These are phyloP conservation scores for Neospermospora avenae DNA, from an alignment of 2,329 filamentous ascomycete genomes.

Conservation along the genomic window DNA sequence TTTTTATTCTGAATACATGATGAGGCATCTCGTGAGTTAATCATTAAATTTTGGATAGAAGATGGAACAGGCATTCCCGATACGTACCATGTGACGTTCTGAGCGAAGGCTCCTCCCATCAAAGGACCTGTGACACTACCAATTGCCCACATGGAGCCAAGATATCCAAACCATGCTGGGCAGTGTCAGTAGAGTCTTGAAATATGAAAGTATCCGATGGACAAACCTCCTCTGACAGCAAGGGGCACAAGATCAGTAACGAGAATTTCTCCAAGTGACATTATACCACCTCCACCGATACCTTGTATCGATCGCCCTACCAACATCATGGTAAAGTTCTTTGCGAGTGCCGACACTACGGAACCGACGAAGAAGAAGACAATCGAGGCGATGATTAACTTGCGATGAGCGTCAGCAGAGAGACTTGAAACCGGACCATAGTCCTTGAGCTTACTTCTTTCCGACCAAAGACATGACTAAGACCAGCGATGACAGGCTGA, in stretches of 20 bases:
- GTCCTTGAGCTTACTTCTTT: constrained; percentile 26
- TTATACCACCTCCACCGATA: constrained; percentile 49
- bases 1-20: too few relatives aligned
- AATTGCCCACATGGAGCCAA: constrained; percentile 48
- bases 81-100: constrained; percentile 41
- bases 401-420: not conserved
- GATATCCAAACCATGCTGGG: constrained; percentile 32
- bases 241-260: constrained; percentile 46
- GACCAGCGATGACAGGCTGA: constrained; percentile 45
- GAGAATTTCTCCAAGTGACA: constrained; percentile 45
- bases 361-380: constrained; percentile 41
- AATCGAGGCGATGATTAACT: constrained; percentile 25
- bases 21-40: too few relatives aligned
- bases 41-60: too few relatives aligned
- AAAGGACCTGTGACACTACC: constrained; percentile 52
- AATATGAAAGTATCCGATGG: not conserved
- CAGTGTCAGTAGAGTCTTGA: not conserved
- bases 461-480: constrained; percentile 43
- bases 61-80: too few relatives aligned
- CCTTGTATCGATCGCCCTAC: constrained; percentile 45
- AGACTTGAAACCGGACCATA: constrained; percentile 2
- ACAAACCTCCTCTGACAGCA: constrained; percentile 38
- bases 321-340: constrained; percentile 38
- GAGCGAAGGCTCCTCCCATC: constrained; percentile 51
- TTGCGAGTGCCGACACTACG: constrained; percentile 38